These are phyloP conservation scores for Solanum etuberosum DNA, from an alignment of 257 asterid species.

Conservation along the genomic window DNA sequence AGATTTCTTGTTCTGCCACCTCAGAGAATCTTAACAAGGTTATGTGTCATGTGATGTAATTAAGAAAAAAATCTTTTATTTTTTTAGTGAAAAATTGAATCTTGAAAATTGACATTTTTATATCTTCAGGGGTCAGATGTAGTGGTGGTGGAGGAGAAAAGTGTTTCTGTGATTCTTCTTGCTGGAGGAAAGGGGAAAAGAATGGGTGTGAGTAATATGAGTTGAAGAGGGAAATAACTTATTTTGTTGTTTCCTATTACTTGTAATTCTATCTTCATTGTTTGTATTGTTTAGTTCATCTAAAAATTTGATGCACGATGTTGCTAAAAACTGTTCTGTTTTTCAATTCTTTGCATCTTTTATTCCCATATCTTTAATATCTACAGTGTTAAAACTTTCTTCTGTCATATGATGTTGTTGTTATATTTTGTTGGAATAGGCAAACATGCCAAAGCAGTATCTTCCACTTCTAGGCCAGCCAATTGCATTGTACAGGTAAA, in stretches of 20 bases:
- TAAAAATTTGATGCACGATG: background rate
- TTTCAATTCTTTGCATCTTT: background rate
- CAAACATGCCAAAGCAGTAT: slow-evolving; percentile 98
- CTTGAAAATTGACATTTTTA: background rate
- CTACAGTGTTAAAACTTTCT: background rate
- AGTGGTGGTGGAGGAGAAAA: slow-evolving; percentile 60
- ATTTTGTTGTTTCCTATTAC: background rate
- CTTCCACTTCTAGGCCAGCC: slow-evolving; percentile 97
- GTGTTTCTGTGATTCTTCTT: slow-evolving; percentile 88
- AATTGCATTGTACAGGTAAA: slow-evolving; percentile 89
- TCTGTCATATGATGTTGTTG: slow-evolving; percentile 13
- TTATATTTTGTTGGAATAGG: slow-evolving; percentile 48
- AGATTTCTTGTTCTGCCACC: slow-evolving; percentile 41
- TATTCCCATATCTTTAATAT: background rate
- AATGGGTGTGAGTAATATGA: slow-evolving; percentile 69
- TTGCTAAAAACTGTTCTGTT: background rate
- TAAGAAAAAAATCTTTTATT: background rate
- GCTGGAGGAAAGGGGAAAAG: slow-evolving; percentile 98
- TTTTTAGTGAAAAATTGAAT: background rate
- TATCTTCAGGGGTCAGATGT: slow-evolving; percentile 36
- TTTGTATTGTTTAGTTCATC: background rate
- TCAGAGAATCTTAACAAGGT: slow-evolving; percentile 20
- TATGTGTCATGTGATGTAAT: background rate
- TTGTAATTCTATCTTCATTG: background rate
- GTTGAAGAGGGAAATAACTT: background rate